phyloP scores from a whole-genome alignment of 1,284 basidiomycete genomes.

The Apiotrichum domesticum region DNA sequence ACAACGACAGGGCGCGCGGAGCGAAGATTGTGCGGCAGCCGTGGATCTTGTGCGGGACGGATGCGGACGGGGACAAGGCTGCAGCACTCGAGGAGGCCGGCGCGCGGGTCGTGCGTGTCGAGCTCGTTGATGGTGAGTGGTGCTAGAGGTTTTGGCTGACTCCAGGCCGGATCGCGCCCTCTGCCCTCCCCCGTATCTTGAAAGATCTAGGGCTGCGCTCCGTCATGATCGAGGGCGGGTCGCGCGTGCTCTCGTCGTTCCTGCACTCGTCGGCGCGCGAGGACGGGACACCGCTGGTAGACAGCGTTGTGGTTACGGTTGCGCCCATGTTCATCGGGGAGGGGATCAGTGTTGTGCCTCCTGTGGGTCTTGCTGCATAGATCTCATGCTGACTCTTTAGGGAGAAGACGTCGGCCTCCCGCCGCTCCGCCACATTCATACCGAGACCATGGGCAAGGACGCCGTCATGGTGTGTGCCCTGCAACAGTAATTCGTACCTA shows the following conservation, averaged over 20 bases:
- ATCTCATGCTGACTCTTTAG: slow-evolving; percentile 5
- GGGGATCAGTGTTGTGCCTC: slow-evolving; percentile 55
- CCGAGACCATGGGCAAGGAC: slow-evolving; percentile 44
- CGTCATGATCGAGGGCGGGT: slow-evolving; percentile 95
- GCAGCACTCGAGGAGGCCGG: slow-evolving; percentile 41
- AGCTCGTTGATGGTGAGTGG: slow-evolving; percentile 47
- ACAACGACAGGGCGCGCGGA: slow-evolving; percentile 14
- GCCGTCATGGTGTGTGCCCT: slow-evolving; percentile 38
- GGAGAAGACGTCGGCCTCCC: slow-evolving; percentile 32
- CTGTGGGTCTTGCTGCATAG: slow-evolving; percentile 18
- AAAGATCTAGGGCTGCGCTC: slow-evolving; percentile 57
- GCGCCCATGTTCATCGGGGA: slow-evolving; percentile 73
- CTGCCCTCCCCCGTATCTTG: slow-evolving; percentile 54
- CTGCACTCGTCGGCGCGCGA: slow-evolving; percentile 46
- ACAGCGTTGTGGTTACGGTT: slow-evolving; percentile 72
- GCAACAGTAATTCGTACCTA: neutral
- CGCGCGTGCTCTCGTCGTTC: slow-evolving; percentile 72
- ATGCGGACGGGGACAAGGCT: slow-evolving; percentile 25
- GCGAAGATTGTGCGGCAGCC: slow-evolving; percentile 62
- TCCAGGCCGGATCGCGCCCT: slow-evolving; percentile 52
- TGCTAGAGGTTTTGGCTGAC: neutral
- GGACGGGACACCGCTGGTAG: slow-evolving; percentile 52
- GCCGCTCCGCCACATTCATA: slow-evolving; percentile 30
- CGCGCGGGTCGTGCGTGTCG: slow-evolving; percentile 38
- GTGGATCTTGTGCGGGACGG: slow-evolving; percentile 58